These are phyloP conservation scores for Anthostomella pinea DNA, from an alignment of 2,329 filamentous ascomycete genomes.

Conservation along the genomic window DNA sequence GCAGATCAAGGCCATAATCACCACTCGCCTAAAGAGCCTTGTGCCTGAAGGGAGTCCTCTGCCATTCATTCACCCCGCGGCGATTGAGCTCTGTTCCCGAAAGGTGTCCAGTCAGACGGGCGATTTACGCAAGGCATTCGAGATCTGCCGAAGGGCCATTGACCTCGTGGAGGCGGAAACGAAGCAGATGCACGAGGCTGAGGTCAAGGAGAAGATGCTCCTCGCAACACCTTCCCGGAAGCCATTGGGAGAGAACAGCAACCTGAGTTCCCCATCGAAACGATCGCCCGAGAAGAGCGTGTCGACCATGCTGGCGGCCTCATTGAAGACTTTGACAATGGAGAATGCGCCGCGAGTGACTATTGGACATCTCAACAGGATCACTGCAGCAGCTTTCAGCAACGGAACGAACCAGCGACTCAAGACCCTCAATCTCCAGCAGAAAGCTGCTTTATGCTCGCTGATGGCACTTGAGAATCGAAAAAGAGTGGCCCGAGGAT, in stretches of 20 bases:
- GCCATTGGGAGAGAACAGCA: constrained; percentile 77
- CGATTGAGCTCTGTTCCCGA: constrained; percentile 89
- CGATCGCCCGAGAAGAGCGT: constrained; percentile 40
- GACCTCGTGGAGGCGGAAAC: constrained; percentile 88
- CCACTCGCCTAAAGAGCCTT: constrained; percentile 73
- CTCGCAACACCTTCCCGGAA: constrained; percentile 69
- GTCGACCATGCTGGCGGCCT: constrained; percentile 48
- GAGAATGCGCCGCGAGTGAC: constrained; percentile 84
- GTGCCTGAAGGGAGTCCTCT: constrained; percentile 59
- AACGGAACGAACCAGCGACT: constrained; percentile 84
- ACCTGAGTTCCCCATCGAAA: constrained; percentile 58
- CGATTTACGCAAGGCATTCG: constrained; percentile 91
- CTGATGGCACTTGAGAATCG: constrained; percentile 83
- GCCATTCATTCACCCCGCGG: constrained; percentile 90
- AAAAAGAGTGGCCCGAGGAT: constrained; percentile 51
- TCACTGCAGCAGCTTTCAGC: constrained; percentile 85
- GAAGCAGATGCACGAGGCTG: constrained; percentile 67
- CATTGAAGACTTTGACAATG: constrained; percentile 62
- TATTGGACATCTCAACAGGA: constrained; percentile 86
- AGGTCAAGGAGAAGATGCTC: constrained; percentile 52
- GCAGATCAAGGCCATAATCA: constrained; percentile 87
- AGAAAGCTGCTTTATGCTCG: constrained; percentile 91
- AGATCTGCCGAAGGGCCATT: constrained; percentile 85
- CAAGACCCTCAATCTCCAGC: constrained; percentile 86
- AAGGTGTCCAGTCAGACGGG: constrained; percentile 94